phyloP scores from a whole-genome alignment of 2,329 filamentous ascomycete genomes.

The Arthrinium puccinioides region DNA sequence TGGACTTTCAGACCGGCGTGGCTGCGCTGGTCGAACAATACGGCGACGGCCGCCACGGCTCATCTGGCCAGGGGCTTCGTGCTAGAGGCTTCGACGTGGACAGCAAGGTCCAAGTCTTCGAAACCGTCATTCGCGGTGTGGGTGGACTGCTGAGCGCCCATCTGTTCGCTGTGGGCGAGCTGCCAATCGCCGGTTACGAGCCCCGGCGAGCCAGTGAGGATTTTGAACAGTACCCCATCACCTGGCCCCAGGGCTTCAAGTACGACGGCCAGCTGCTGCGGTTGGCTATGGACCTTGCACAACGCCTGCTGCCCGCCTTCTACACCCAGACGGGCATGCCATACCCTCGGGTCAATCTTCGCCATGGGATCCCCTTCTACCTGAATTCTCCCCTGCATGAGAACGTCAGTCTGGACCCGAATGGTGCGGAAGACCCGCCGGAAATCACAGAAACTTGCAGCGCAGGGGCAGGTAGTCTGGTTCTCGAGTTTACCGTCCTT shows the following conservation, averaged over 20 bases:
- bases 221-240: slow-evolving; percentile 46
- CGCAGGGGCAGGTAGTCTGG: slow-evolving; percentile 90
- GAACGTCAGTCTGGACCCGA: slow-evolving; percentile 34
- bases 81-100: slow-evolving; percentile 86
- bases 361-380: slow-evolving; percentile 88
- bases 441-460: slow-evolving; percentile 97
- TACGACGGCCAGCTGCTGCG: slow-evolving; percentile 88
- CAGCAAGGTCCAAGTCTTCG: slow-evolving; percentile 97
- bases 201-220: slow-evolving; percentile 36
- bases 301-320: slow-evolving; percentile 84
- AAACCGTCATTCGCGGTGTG: slow-evolving; percentile 90
- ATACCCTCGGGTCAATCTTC: slow-evolving; percentile 89
- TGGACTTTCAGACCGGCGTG: slow-evolving; percentile 75
- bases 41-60: slow-evolving; percentile 70
- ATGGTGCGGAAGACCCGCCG: slow-evolving; percentile 30
- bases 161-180: slow-evolving; percentile 81
- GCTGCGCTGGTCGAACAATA: slow-evolving; percentile 72
- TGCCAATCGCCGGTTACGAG: slow-evolving; percentile 76
- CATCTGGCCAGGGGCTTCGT: slow-evolving; percentile 61
- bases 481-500: slow-evolving; percentile 86
- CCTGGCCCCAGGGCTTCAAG: slow-evolving; percentile 68
- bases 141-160: slow-evolving; percentile 90
- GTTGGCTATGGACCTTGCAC: slow-evolving; percentile 79
- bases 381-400: slow-evolving; percentile 73
- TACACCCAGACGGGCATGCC: slow-evolving; percentile 86